phyloP scores from a whole-genome alignment of 371 early-diverging fungal genomes.

The Phascolomyces articulosus region DNA sequence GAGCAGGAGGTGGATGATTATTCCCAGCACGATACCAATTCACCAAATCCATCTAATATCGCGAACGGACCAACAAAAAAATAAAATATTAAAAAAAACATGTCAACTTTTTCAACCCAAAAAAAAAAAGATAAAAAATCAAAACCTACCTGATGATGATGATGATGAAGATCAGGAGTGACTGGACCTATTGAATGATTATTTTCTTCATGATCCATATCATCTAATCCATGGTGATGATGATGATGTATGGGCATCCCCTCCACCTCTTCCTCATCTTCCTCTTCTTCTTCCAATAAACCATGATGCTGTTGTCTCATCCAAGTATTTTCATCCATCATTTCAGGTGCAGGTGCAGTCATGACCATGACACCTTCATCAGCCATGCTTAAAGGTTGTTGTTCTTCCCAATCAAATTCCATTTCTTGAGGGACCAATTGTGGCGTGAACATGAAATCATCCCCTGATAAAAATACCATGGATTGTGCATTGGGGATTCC shows the following conservation, averaged over 20 bases:
- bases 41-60: constrained; percentile 17
- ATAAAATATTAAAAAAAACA: constrained; percentile 3
- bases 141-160: constrained; percentile 1
- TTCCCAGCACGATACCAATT: constrained; percentile 21
- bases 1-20: background rate
- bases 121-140: too few species aligned
- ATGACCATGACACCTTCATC: constrained; percentile 24
- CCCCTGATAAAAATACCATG: constrained; percentile 43
- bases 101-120: background rate
- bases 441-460: constrained; percentile 53
- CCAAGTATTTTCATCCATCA: constrained; percentile 19
- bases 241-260: background rate
- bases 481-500: constrained; percentile 41
- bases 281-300: background rate
- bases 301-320: constrained; percentile 6
- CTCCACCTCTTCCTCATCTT: background rate
- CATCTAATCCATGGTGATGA: background rate
- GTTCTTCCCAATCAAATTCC: constrained; percentile 21
- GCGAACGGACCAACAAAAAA: too few species aligned
- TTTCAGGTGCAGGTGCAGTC: constrained; percentile 21
- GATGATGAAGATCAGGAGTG: constrained; percentile 1
- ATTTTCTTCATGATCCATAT: too few species aligned
- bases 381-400: background rate
- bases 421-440: constrained; percentile 30
- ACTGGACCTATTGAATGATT: background rate